These are phyloP conservation scores for Immersiporthe knoxdaviesiana DNA, from an alignment of 2,329 filamentous ascomycete genomes.

Conservation along the genomic window DNA sequence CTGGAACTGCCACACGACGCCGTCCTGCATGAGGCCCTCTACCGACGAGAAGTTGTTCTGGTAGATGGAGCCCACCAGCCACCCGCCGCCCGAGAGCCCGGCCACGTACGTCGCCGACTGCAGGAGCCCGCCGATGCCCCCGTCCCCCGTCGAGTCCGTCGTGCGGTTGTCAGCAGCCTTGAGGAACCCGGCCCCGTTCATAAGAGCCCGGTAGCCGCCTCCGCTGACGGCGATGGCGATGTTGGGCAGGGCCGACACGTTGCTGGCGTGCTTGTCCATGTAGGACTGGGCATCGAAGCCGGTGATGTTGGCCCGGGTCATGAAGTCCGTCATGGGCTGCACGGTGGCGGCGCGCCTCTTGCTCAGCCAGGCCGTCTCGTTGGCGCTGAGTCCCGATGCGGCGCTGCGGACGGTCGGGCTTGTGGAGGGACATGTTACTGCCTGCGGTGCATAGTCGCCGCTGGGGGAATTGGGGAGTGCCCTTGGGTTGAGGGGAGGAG, in stretches of 20 bases:
- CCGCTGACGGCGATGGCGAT: constrained; percentile 80
- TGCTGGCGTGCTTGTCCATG: constrained; percentile 67
- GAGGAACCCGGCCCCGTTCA: constrained; percentile 80
- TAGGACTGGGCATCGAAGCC: constrained; percentile 77
- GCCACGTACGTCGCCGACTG: constrained; percentile 81
- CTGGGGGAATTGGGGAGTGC: constrained; percentile 44
- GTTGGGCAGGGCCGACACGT: constrained; percentile 56
- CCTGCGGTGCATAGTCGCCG: constrained; percentile 72
- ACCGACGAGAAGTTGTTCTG: constrained; percentile 83
- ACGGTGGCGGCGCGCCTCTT: constrained; percentile 74
- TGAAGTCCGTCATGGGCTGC: constrained; percentile 72
- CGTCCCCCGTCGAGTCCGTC: constrained; percentile 58
- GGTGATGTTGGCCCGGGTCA: constrained; percentile 73
- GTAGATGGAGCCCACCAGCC: constrained; percentile 82
- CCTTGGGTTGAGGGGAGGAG: constrained; percentile 32
- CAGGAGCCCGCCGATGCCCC: constrained; percentile 78
- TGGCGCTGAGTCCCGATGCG: constrained; percentile 57
- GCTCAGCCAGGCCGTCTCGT: constrained; percentile 76
- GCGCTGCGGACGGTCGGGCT: constrained; percentile 71
- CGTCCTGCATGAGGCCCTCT: constrained; percentile 54
- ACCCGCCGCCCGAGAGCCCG: constrained; percentile 80
- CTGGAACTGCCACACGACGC: constrained; percentile 41
- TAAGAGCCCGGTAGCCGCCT: constrained; percentile 83
- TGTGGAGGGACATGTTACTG: constrained; percentile 69
- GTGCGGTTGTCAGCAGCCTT: constrained; percentile 80